Evolutionary conservation across 805 yeast species (phyloP).

Genomic region (Geotrichum ghanense): DNA sequence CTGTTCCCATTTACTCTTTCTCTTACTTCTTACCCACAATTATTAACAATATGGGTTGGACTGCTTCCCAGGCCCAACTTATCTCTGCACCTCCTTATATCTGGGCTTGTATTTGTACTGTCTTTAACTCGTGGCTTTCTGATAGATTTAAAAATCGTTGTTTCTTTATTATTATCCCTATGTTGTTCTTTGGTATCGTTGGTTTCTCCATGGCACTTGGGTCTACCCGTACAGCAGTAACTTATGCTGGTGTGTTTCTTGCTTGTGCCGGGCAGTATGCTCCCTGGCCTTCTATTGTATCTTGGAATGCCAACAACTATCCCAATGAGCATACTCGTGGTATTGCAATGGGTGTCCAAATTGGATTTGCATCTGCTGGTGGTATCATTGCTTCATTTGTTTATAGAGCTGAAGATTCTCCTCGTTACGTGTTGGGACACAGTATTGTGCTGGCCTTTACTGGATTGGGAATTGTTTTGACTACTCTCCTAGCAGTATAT

Average conservation of each 20-base stretch:
- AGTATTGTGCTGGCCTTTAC: constrained; percentile 7
- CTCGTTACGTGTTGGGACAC: constrained; percentile 32
- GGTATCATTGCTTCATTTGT: constrained; percentile 37
- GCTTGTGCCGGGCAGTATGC: constrained; percentile 42
- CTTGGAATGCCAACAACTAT: constrained; percentile 47
- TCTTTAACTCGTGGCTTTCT: constrained; percentile 14
- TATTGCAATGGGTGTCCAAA: constrained; percentile 41
- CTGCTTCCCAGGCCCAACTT: constrained; percentile 38
- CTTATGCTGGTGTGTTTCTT: constrained; percentile 49
- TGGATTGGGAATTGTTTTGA: constrained; percentile 3
- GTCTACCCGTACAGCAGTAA: constrained; percentile 34
- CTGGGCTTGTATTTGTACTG: constrained; percentile 24
- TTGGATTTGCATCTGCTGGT: constrained; percentile 46
- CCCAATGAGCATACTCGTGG: constrained; percentile 48
- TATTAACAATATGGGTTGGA: constrained; percentile 42
- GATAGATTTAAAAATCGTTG: constrained; percentile 26
- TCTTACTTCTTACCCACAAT: constrained; percentile 51
- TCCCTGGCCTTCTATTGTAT: constrained; percentile 47
- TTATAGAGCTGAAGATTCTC: constrained; percentile 21
- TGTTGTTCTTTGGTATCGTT: constrained; percentile 16
- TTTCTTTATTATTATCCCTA: constrained; percentile 19
- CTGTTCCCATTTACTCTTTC: constrained; percentile 47
- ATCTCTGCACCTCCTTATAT: constrained; percentile 35
- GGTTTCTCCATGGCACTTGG: constrained; percentile 34
- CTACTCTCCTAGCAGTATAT: constrained; percentile 6